Conservation (phyloP, 148 eudicot genomes). For the Vaccinium vitisidaea region DNA sequence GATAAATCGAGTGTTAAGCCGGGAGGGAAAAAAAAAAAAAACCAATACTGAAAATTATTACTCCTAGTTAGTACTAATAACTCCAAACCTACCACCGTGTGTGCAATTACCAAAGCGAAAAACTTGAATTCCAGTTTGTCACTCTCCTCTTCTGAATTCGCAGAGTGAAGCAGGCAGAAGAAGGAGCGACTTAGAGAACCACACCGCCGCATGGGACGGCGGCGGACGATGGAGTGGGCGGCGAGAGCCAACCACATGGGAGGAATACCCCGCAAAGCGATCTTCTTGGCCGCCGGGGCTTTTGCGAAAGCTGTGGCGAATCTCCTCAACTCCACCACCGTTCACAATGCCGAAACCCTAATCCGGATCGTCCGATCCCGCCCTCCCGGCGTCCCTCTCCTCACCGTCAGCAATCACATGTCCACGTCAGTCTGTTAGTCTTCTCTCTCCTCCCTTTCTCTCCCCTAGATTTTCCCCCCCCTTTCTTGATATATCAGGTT, state of each 20-base stretch:
- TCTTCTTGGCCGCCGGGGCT: constrained; percentile 48
- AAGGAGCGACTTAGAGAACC: neutral
- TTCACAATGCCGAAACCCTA: constrained; percentile 70
- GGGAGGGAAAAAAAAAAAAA: too few species aligned
- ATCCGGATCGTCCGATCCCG: constrained; percentile 61
- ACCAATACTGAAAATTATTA: too few species aligned
- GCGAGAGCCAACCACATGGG: constrained; percentile 61
- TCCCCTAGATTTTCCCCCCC: neutral
- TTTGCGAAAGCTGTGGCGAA: constrained; percentile 61
- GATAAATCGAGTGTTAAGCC: too few species aligned
- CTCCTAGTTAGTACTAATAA: too few species aligned
- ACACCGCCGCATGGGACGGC: neutral
- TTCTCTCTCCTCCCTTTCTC: neutral
- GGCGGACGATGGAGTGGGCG: constrained; percentile 80
- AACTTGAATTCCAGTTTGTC: too few species aligned
- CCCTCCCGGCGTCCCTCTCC: constrained; percentile 68
- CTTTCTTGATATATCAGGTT: too few species aligned
- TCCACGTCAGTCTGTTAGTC: constrained; percentile 67
- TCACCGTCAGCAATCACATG: constrained; percentile 97
- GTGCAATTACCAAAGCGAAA: too few species aligned
- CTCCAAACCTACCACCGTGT: too few species aligned
- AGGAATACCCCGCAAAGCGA: constrained; percentile 63
- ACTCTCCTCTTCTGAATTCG: neutral
- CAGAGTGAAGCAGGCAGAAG: neutral
- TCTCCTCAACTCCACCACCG: constrained; percentile 59